Evolutionary conservation across 2,329 filamentous ascomycete genomes (phyloP).

Genomic region (Fusarium denticulatum): DNA sequence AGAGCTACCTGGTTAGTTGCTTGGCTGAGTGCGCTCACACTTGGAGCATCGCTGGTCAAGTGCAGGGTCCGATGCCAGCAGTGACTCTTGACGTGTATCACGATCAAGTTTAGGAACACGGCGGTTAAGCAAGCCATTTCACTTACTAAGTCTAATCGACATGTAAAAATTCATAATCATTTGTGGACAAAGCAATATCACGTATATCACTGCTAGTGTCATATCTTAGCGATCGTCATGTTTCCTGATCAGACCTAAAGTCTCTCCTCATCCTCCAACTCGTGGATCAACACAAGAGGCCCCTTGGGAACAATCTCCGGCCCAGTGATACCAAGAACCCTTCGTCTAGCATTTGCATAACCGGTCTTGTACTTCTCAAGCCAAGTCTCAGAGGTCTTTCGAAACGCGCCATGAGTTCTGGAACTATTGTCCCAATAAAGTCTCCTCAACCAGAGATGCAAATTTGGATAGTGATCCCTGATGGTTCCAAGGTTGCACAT

Average conservation of each 20-base stretch:
- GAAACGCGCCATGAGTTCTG: constrained; percentile 66
- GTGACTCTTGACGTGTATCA: neutral
- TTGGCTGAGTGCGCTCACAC: neutral
- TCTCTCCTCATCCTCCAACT: neutral
- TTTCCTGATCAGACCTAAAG: neutral
- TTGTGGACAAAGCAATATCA: too few species aligned
- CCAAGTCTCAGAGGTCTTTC: constrained; percentile 71
- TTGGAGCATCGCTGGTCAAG: neutral
- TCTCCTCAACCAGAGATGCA: constrained; percentile 75
- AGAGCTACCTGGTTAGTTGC: neutral
- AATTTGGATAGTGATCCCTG: constrained; percentile 69
- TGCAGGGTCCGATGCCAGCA: neutral
- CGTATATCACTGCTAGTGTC: neutral
- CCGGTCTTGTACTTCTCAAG: constrained; percentile 45
- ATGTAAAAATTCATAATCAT: too few species aligned
- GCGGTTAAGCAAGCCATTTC: too few species aligned
- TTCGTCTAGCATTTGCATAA: constrained; percentile 43
- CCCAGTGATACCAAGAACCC: constrained; percentile 40
- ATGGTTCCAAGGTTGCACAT: constrained; percentile 72
- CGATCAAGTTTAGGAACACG: neutral
- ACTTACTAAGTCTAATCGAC: too few species aligned
- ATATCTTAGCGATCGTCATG: neutral
- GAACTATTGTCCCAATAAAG: constrained; percentile 73
- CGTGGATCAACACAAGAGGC: constrained; percentile 31
- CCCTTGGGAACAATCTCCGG: constrained; percentile 46